Percentiles rank a stretch among this genome's conserved stretches.
Conservation (phyloP, 495 filamentous ascomycete genomes). For the Neurospora sp. region DNA sequence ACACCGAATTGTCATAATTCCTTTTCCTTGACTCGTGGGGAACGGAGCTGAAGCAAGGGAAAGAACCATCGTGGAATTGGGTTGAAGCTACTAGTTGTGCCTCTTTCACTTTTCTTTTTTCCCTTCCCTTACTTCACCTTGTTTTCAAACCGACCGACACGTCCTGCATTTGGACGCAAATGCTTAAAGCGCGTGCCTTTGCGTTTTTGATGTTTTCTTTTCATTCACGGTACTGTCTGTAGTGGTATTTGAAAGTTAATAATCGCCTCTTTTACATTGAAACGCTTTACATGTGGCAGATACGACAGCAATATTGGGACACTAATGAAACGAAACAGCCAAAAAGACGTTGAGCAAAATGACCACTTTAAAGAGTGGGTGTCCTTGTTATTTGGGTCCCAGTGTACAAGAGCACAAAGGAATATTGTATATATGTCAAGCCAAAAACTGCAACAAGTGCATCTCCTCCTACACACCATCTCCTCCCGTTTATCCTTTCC, state of each 20-base stretch:
- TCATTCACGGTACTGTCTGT: too few species aligned
- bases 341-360: not conserved
- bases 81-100: not conserved
- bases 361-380: not conserved
- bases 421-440: not conserved
- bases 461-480: not conserved
- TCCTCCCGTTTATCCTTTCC: not conserved
- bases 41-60: not conserved
- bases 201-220: too few species aligned
- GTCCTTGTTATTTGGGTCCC: not conserved
- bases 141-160: not conserved
- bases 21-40: not conserved
- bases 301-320: not conserved
- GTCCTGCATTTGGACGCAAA: not conserved
- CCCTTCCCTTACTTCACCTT: not conserved
- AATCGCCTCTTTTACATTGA: too few species aligned
- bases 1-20: not conserved
- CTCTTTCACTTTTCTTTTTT: not conserved
- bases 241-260: too few species aligned
- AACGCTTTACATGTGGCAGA: not conserved
- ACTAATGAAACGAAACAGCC: not conserved
- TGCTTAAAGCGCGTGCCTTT: too few species aligned
- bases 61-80: not conserved
- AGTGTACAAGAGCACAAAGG: not conserved
- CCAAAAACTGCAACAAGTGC: not conserved